These are phyloP conservation scores for Triangularia setosa DNA, from an alignment of 2,329 filamentous ascomycete species.

Conservation along the genomic window DNA sequence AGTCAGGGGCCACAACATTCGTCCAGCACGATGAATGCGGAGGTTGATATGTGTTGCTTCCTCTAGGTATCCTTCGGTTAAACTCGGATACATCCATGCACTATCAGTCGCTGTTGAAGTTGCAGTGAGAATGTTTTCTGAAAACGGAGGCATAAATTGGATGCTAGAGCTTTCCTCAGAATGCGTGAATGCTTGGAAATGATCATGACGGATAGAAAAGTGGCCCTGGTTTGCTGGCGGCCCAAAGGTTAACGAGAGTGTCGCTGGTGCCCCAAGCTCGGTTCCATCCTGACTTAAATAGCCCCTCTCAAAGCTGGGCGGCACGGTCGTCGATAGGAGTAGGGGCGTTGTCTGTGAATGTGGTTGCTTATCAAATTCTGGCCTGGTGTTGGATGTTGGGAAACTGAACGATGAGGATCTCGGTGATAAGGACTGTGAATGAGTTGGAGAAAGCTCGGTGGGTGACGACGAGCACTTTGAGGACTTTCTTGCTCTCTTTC, in stretches of 20 bases:
- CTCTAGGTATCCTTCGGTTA: slow-evolving; percentile 5
- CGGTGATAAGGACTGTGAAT: slow-evolving; percentile 6
- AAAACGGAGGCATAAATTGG: background rate
- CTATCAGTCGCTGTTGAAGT: background rate
- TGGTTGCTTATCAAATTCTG: background rate
- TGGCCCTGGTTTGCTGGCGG: background rate
- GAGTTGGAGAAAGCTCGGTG: slow-evolving; percentile 3
- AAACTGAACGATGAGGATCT: background rate
- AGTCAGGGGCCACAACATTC: background rate
- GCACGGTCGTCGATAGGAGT: background rate
- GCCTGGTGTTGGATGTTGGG: background rate
- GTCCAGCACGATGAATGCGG: slow-evolving; percentile 17
- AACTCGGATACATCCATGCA: slow-evolving; percentile 3
- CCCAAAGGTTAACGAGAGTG: slow-evolving; percentile 1
- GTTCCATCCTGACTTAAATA: background rate
- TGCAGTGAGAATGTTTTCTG: background rate
- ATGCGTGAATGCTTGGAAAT: background rate
- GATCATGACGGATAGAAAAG: background rate
- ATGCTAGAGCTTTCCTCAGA: background rate
- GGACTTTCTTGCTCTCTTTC: slow-evolving; percentile 8
- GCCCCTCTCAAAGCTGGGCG: background rate
- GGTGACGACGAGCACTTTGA: slow-evolving; percentile 13
- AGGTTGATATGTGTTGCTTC: slow-evolving; percentile 12
- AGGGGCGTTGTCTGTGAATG: background rate
- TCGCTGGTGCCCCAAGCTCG: background rate